Conservation (phyloP, 345 rosid genomes). For the Salix arbutifolia region DNA sequence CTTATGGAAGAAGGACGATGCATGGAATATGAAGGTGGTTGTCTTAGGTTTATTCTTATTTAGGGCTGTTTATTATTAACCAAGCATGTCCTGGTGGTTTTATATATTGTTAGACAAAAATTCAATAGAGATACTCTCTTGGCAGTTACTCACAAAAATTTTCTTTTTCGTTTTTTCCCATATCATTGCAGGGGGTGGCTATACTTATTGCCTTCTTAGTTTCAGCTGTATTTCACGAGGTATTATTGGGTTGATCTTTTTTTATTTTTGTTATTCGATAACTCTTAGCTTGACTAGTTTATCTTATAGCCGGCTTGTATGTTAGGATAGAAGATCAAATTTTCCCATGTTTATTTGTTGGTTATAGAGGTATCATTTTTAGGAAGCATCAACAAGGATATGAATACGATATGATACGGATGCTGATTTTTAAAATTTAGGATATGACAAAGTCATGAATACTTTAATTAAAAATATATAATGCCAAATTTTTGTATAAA, state of each 20-base stretch:
- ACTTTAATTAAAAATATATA: neutral
- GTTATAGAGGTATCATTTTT: neutral
- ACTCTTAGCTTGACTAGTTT: neutral
- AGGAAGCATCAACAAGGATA: neutral
- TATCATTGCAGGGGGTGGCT: constrained; percentile 56
- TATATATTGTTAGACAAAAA: neutral
- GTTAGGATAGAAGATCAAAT: neutral
- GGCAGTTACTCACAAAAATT: neutral
- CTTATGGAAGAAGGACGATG: no score
- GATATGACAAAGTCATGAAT: neutral
- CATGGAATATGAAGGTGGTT: neutral
- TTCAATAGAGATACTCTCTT: neutral
- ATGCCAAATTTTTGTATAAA: no score
- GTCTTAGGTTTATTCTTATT: neutral
- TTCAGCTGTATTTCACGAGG: constrained; percentile 97
- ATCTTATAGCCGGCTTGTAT: neutral
- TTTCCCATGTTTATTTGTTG: neutral
- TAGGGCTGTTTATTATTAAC: neutral
- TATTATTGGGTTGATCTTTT: constrained; percentile 19
- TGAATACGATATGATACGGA: neutral
- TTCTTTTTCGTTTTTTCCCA: neutral
- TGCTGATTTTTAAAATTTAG: neutral
- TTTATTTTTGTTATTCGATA: neutral
- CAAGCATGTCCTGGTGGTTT: neutral
- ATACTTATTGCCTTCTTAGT: constrained; percentile 67